These are phyloP conservation scores for Penstemon davidsonii DNA, from an alignment of 257 asterid species.

Conservation along the genomic window DNA sequence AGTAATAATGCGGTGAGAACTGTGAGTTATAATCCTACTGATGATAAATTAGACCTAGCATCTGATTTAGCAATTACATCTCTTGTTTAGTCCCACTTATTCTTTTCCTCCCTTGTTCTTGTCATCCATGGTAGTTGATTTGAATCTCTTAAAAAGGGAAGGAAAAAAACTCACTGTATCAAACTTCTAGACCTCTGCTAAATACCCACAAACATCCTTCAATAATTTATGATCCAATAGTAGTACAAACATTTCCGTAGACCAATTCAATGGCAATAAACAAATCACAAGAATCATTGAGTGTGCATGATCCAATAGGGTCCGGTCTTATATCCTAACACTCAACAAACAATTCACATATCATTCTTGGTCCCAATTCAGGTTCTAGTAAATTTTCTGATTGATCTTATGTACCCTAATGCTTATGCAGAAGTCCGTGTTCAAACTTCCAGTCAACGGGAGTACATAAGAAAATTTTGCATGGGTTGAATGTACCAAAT, in stretches of 20 bases:
- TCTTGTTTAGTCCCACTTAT: neutral
- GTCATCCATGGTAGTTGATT: slow-evolving; percentile 7
- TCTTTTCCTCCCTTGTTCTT: neutral
- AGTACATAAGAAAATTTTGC: too few relatives aligned
- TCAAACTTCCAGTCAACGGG: too few relatives aligned
- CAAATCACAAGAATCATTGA: too few relatives aligned
- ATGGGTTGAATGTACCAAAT: too few relatives aligned
- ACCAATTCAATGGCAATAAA: too few relatives aligned
- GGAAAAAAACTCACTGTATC: too few relatives aligned
- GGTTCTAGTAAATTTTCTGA: slow-evolving; percentile 3
- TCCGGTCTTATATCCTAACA: neutral
- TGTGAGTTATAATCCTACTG: slow-evolving; percentile 2
- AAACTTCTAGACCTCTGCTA: too few relatives aligned
- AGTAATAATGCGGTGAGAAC: slow-evolving; percentile 8
- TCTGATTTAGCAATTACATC: neutral
- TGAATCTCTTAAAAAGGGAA: neutral
- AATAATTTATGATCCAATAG: too few relatives aligned
- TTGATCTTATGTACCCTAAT: neutral
- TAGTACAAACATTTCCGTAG: too few relatives aligned
- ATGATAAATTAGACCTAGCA: neutral
- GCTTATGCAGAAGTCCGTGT: neutral
- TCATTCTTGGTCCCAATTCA: slow-evolving; percentile 6
- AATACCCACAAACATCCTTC: too few relatives aligned
- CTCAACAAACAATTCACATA: neutral
- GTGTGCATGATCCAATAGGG: neutral